These are phyloP conservation scores for Voacanga thouarsii DNA, from an alignment of 257 asterid species.

Conservation along the genomic window DNA sequence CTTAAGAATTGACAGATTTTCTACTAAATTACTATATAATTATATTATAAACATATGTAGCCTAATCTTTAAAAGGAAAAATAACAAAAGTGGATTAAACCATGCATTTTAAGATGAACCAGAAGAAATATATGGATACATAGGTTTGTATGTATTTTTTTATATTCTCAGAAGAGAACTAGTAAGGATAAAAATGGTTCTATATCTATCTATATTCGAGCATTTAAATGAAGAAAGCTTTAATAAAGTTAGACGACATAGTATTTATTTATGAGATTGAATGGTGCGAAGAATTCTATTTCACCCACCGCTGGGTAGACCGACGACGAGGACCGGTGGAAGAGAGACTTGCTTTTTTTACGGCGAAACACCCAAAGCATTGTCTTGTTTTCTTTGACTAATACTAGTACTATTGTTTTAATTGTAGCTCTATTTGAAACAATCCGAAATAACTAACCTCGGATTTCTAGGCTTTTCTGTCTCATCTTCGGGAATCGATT, in stretches of 20 bases:
- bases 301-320: slow-evolving; percentile 1
- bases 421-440: slow-evolving; percentile 5
- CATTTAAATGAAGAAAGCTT: not conserved
- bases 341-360: slow-evolving; percentile 8
- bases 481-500: slow-evolving; percentile 19
- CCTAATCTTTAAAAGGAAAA: no score
- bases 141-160: no score
- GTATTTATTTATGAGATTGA: not conserved
- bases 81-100: no score
- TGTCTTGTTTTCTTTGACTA: not conserved
- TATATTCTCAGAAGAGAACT: no score
- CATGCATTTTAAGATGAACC: no score
- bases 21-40: no score
- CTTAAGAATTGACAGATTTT: no score
- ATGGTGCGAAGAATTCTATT: not conserved
- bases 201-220: no score
- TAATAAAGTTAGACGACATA: not conserved
- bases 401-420: not conserved
- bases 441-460: slow-evolving; percentile 32
- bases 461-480: slow-evolving; percentile 41
- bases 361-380: slow-evolving; percentile 12
- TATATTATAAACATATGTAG: no score
- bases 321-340: slow-evolving; percentile 7
- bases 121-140: no score
- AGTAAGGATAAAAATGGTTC: no score